These are phyloP conservation scores for Populus davidiana DNA, from an alignment of 345 rosid species.

Conservation along the genomic window DNA sequence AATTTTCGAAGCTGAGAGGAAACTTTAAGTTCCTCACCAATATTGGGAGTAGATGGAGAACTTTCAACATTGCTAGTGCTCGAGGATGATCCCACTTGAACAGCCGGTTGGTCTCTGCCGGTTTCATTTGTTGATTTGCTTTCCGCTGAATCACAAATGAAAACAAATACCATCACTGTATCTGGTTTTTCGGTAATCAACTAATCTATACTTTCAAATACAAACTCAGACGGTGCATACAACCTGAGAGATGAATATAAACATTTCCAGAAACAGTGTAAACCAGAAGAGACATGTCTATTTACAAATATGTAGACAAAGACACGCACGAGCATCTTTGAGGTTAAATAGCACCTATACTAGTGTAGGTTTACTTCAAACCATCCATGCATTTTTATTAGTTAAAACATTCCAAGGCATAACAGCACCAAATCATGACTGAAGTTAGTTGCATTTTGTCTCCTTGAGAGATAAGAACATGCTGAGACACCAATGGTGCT, in stretches of 20 bases:
- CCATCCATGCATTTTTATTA: no score
- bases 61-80: slow-evolving; percentile 20
- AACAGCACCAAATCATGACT: not conserved
- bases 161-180: not conserved
- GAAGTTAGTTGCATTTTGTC: not conserved
- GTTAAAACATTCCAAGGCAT: no score
- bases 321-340: not conserved
- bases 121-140: slow-evolving; percentile 25
- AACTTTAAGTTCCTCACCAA: slow-evolving; percentile 15
- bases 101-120: slow-evolving; percentile 18
- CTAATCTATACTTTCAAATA: not conserved
- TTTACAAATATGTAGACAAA: not conserved
- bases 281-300: not conserved
- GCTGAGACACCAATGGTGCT: not conserved
- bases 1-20: slow-evolving; percentile 25
- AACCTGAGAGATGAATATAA: not conserved
- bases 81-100: slow-evolving; percentile 18
- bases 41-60: slow-evolving; percentile 18
- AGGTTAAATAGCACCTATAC: no score
- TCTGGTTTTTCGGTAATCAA: not conserved
- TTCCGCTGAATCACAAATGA: slow-evolving; percentile 18
- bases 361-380: no score
- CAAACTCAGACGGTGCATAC: no score
- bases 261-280: not conserved
- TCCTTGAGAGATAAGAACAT: not conserved